Percentiles rank a stretch among this genome's conserved stretches.
phyloP scores from a whole-genome alignment of 1,284 basidiomycete species.

The Boletus hoseneyae region DNA sequence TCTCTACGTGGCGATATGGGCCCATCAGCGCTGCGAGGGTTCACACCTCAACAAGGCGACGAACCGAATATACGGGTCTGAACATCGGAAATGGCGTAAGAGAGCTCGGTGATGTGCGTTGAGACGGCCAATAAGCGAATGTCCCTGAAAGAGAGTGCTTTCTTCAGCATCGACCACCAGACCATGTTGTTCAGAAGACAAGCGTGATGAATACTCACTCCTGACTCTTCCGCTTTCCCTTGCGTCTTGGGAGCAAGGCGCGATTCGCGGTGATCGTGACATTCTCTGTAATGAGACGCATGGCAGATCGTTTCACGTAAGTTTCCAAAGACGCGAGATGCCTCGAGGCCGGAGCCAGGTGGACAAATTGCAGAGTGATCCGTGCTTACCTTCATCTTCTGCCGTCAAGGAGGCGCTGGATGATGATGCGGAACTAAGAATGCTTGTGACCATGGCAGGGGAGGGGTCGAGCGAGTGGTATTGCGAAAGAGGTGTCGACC shows the following conservation, averaged over 20 bases:
- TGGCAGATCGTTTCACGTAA: constrained; percentile 35
- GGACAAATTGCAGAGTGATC: constrained; percentile 3
- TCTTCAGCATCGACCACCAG: constrained; percentile 31
- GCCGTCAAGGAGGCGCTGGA: constrained; percentile 50
- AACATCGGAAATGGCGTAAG: constrained; percentile 79
- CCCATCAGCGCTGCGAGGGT: constrained; percentile 13
- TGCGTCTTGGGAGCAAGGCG: constrained; percentile 38
- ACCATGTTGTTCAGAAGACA: constrained; percentile 18
- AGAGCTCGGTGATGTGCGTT: constrained; percentile 80
- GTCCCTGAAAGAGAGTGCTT: constrained; percentile 46
- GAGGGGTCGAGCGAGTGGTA: constrained; percentile 38
- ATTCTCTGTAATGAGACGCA: constrained; percentile 50
- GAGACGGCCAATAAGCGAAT: constrained; percentile 71
- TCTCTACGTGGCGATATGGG: constrained; percentile 47
- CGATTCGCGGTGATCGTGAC: constrained; percentile 59
- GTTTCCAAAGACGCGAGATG: constrained; percentile 29
- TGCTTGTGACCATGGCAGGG: constrained; percentile 35
- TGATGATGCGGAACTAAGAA: constrained; percentile 42
- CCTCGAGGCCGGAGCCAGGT: constrained; percentile 21
- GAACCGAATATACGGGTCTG: constrained; percentile 83
- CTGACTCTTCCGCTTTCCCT: constrained; percentile 53
- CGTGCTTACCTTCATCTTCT: constrained; percentile 56
- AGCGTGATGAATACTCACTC: constrained; percentile 42
- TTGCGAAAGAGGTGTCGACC: constrained; percentile 32
- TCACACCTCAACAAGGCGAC: constrained; percentile 6